Percentiles rank a stretch among this genome's conserved stretches.
Conservation (phyloP, 352 stramenopile genomes). For the Halophytophthora polymorphica region DNA sequence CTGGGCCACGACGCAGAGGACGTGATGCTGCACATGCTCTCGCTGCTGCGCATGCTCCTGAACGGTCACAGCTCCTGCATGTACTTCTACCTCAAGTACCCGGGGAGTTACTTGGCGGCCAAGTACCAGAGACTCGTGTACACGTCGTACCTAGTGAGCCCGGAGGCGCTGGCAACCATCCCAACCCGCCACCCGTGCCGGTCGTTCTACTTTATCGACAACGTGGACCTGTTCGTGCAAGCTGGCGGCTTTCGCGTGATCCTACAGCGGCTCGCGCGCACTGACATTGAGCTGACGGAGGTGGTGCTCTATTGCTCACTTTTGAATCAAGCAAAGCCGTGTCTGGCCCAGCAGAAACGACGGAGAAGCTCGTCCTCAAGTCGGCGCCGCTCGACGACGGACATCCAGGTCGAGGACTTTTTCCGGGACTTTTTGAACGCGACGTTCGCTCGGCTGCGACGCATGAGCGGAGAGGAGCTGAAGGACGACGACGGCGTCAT, state of each 20-base stretch:
- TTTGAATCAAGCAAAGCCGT: conserved; percentile 73
- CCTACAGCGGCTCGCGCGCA: conserved; percentile 48
- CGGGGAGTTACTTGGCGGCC: conserved; percentile 46
- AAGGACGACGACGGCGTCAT: conserved; percentile 81
- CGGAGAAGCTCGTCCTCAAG: conserved; percentile 39
- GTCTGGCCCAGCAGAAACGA: conserved; percentile 57
- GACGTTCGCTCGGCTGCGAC: conserved; percentile 57
- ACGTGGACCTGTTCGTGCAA: conserved; percentile 84
- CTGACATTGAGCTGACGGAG: conserved; percentile 50
- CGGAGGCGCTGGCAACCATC: conserved; percentile 50
- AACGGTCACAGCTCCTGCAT: conserved; percentile 75
- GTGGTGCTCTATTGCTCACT: conserved; percentile 68
- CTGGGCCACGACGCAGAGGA: conserved; percentile 36
- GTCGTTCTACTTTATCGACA: conserved; percentile 82
- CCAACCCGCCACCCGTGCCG: conserved; percentile 67
- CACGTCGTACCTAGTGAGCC: conserved; percentile 65
- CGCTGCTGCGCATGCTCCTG: conserved; percentile 71
- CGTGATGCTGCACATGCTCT: conserved; percentile 47
- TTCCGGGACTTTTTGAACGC: conserved; percentile 78
- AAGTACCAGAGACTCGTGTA: conserved; percentile 73
- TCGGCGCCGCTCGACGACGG: conserved; percentile 29
- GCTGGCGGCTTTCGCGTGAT: conserved; percentile 73
- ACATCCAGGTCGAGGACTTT: conserved; percentile 66
- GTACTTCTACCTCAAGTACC: conserved; percentile 87
- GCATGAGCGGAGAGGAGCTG: conserved; percentile 68